phyloP scores from a whole-genome alignment of 805 yeast genomes.

The Candida alai region DNA sequence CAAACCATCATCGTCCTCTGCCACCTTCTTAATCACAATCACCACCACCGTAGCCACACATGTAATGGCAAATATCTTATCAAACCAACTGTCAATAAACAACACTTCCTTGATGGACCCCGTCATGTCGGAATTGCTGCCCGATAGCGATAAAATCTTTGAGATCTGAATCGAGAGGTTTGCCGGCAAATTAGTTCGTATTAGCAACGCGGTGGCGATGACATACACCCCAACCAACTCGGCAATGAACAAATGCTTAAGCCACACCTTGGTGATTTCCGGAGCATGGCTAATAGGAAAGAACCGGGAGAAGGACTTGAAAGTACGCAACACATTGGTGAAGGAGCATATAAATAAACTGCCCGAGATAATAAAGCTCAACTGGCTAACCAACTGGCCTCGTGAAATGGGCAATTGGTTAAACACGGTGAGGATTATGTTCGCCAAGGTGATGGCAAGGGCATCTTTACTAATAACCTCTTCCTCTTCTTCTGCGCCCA shows the following conservation, averaged over 20 bases:
- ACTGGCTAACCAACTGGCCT: constrained; percentile 40
- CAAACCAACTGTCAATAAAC: constrained; percentile 51
- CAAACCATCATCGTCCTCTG: constrained; percentile 13
- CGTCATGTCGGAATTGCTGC: constrained; percentile 19
- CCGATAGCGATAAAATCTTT: constrained; percentile 34
- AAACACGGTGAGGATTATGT: constrained; percentile 27
- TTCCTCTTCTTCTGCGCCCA: constrained; percentile 8
- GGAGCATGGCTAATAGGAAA: constrained; percentile 22
- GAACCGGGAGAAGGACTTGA: constrained; percentile 45
- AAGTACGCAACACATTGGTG: constrained; percentile 59
- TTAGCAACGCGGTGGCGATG: constrained; percentile 47
- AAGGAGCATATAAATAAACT: constrained; percentile 59
- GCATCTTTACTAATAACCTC: constrained; percentile 32
- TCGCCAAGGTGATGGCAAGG: constrained; percentile 46
- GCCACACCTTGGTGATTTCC: constrained; percentile 23
- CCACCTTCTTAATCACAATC: constrained; percentile 17
- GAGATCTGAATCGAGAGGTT: constrained; percentile 40
- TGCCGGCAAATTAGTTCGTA: constrained; percentile 46
- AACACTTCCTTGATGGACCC: constrained; percentile 32
- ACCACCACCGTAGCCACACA: constrained; percentile 31
- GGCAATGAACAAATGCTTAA: constrained; percentile 35
- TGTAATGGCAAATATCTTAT: constrained; percentile 45
- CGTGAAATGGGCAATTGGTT: constrained; percentile 28
- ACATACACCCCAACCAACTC: constrained; percentile 50
- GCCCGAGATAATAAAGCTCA: constrained; percentile 53